Percentiles rank a stretch among this genome's conserved stretches.
phyloP scores from a whole-genome alignment of 768 basidiomycete species.

The Pholiota microspora region DNA sequence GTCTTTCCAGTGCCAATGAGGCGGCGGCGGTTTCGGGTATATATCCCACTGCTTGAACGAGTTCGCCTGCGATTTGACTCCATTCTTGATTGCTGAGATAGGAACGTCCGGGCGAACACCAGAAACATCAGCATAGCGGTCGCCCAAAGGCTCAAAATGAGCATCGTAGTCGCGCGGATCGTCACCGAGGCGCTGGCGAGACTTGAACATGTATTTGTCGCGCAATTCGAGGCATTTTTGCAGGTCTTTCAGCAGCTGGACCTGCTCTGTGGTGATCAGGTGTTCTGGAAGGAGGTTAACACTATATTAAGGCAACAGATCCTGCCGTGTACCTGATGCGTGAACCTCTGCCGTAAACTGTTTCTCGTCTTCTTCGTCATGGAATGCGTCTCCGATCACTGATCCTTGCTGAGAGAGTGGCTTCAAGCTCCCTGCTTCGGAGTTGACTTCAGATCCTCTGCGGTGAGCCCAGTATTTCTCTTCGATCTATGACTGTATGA shows the following conservation, averaged over 20 bases:
- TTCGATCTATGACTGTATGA: conserved; percentile 53
- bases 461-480: conserved; percentile 71
- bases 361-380: conserved; percentile 34
- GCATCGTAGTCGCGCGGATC: conserved; percentile 92
- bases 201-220: conserved; percentile 91
- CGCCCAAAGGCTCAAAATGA: conserved; percentile 64
- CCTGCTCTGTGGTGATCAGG: conserved; percentile 43
- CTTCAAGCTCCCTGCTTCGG: conserved; percentile 40
- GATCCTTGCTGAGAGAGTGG: conserved; percentile 19
- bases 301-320: neutral
- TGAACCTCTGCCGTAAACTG: conserved; percentile 28
- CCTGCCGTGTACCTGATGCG: conserved; percentile 22
- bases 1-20: conserved; percentile 90
- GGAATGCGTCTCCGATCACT: conserved; percentile 25
- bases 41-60: conserved; percentile 74
- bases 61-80: conserved; percentile 11
- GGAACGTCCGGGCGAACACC: conserved; percentile 60
- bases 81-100: conserved; percentile 7
- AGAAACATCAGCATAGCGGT: conserved; percentile 58
- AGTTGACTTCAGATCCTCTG: conserved; percentile 53
- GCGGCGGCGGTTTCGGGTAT: conserved; percentile 90
- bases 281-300: conserved; percentile 21
- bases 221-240: conserved; percentile 86
- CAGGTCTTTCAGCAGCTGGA: conserved; percentile 65
- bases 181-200: conserved; percentile 90